phyloP scores from a whole-genome alignment of 306 rosid genomes.

The Trifolium repens region DNA sequence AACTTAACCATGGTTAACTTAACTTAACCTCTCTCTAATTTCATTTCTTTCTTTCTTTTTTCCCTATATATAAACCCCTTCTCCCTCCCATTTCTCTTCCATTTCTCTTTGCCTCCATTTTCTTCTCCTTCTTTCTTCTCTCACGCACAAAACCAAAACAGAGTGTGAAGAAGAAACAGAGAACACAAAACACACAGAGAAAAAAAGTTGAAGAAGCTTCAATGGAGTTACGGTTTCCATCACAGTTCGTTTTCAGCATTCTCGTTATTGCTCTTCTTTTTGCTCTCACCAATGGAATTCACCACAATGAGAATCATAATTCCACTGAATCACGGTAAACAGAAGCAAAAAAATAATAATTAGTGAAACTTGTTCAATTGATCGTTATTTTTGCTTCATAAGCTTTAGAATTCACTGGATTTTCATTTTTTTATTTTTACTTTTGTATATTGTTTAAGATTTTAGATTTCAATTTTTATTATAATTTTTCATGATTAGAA shows the following conservation, averaged over 20 bases:
- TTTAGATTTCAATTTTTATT: background rate
- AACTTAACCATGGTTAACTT: constrained; percentile 62
- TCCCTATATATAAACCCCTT: constrained; percentile 56
- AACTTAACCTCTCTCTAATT: background rate
- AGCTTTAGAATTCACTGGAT: constrained; percentile 9
- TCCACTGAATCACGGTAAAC: constrained; percentile 53
- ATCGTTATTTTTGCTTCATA: background rate
- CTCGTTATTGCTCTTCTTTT: constrained; percentile 40
- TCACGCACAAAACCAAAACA: constrained; percentile 5
- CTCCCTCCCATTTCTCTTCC: constrained; percentile 39
- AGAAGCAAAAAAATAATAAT: no score
- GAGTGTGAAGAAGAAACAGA: background rate
- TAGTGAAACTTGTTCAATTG: background rate
- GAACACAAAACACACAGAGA: background rate
- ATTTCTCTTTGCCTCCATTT: constrained; percentile 49
- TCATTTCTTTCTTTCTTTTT: background rate
- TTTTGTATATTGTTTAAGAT: background rate
- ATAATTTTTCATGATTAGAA: background rate
- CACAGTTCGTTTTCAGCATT: constrained; percentile 35
- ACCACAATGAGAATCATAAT: constrained; percentile 10
- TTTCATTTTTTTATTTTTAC: no score
- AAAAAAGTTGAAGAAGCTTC: constrained; percentile 22
- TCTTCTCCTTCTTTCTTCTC: constrained; percentile 18
- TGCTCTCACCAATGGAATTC: constrained; percentile 43
- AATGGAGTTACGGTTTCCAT: constrained; percentile 58